Evolutionary conservation across 2,329 filamentous ascomycete species (phyloP), one percentile per base, ranked within the genome.

Genomic region (Pseudogymnoascus sp.): DNA sequence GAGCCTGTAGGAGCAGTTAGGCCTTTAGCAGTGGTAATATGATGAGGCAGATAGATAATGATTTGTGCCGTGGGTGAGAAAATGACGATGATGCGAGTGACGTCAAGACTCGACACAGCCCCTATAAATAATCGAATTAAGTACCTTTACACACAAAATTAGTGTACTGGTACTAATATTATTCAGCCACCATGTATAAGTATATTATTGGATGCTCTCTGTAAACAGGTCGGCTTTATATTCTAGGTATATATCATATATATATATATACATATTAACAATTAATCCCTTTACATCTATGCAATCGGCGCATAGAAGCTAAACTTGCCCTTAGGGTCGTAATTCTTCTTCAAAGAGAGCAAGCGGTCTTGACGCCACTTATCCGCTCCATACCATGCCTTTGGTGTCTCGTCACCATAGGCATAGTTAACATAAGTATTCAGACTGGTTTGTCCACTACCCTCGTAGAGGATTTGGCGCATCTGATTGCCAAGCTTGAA

Each of bases 341-440:
- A 82, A 65, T 76, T 75, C 29, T 68, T 64, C 74, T 83, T 83
- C 67, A 83, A 64, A 7, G 64, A 65, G 63, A 68, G 71, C 66
- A 84, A 70, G 59, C 73, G 76, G 60, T 76, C 68, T 65, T 78
- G 71, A 11, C 81, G 74, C 78, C 80, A 82, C 40, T 66, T 60
- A 59, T 81, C 81, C 59, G 71, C 71, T 6, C 81, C 81, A 66
- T 84, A 84, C 71, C 75, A 72, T 1, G 71, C 68, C 58, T 70
- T 61, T 0, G 71, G 66, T 1, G 68, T 67, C 70, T 83, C 79
- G 7, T 77, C 71, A 1, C 80, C 80, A 59, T 74, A 74, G 0
- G 79, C 80, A 65, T 82, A 84, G 69, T 84, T 83, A 59, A 81
- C 73, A 62, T 83, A 81, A 0, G 73, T 68, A 61, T 75, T 71